Conservation (phyloP, 331 rosid species). For the Quercus tomentella region DNA sequence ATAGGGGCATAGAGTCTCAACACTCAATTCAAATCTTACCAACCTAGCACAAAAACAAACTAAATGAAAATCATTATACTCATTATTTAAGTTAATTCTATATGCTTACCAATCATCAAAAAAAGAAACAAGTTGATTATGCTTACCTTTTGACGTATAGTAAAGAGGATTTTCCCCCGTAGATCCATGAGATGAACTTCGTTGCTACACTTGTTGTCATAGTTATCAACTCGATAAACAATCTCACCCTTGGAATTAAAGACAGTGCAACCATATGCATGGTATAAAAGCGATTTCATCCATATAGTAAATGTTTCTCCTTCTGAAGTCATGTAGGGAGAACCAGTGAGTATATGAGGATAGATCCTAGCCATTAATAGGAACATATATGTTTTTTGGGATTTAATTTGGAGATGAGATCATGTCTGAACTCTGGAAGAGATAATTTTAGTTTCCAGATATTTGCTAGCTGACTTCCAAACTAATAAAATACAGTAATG, state of each 20-base stretch:
- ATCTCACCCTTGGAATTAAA: conserved; percentile 66
- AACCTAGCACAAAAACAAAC: neutral
- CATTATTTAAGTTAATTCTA: neutral
- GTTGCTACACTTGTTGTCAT: conserved; percentile 51
- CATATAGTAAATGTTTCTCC: conserved; percentile 69
- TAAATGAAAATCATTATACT: neutral
- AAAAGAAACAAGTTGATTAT: too few relatives aligned
- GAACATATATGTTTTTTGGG: neutral
- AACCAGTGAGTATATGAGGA: conserved; percentile 24
- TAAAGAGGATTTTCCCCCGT: conserved; percentile 54
- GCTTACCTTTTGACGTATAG: conserved; percentile 48
- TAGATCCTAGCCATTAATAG: conserved; percentile 35
- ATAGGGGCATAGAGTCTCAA: too few relatives aligned
- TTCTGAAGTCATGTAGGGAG: conserved; percentile 14
- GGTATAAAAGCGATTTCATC: conserved; percentile 87
- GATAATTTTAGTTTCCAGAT: neutral
- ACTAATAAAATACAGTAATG: neutral
- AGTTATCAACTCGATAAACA: conserved; percentile 84
- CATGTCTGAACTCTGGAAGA: neutral
- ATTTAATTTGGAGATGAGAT: neutral
- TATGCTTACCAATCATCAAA: too few relatives aligned
- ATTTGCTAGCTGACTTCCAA: neutral
- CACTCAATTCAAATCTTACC: neutral
- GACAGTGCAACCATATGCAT: conserved; percentile 85
- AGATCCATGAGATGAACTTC: conserved; percentile 88